Evolutionary conservation across 2,329 filamentous ascomycete species (phyloP).

Genomic region (Stagonosporopsis tanaceti): DNA sequence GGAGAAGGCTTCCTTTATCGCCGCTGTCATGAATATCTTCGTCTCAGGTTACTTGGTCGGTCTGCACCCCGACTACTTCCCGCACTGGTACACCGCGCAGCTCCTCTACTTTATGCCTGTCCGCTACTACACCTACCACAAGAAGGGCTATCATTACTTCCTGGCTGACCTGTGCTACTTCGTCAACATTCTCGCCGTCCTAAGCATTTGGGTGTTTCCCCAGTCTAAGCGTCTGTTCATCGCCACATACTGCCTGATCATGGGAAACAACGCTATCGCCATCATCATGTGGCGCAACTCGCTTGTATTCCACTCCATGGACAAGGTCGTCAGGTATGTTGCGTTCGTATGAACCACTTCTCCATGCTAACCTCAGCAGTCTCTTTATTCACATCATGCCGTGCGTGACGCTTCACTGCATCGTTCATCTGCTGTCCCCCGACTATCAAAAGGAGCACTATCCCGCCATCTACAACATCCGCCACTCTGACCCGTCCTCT

Average conservation of each 20-base stretch:
- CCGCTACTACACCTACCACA: constrained; percentile 88
- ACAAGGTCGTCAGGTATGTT: constrained; percentile 85
- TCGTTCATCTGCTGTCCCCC: constrained; percentile 80
- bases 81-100: constrained; percentile 89
- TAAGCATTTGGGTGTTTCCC: constrained; percentile 91
- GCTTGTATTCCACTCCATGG: constrained; percentile 96
- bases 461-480: constrained; percentile 86
- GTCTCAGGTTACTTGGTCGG: constrained; percentile 94
- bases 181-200: constrained; percentile 84
- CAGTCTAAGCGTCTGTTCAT: constrained; percentile 90
- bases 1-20: constrained; percentile 97
- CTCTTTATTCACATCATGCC: constrained; percentile 99
- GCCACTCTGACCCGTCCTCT: constrained; percentile 71
- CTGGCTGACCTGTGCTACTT: constrained; percentile 98
- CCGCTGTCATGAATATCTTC: constrained; percentile 95
- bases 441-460: constrained; percentile 74
- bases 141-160: constrained; percentile 89
- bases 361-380: constrained; percentile 50
- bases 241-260: constrained; percentile 88
- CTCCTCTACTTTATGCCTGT: constrained; percentile 97
- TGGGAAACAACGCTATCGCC: constrained; percentile 95
- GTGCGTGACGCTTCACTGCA: constrained; percentile 88
- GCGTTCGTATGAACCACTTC: background rate
- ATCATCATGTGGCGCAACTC: constrained; percentile 99
- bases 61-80: constrained; percentile 83